Percentiles rank a stretch among this genome's conserved stretches.
These are phyloP conservation scores for Alternaria incomplexa DNA, from an alignment of 2,329 filamentous ascomycete species.

Conservation along the genomic window DNA sequence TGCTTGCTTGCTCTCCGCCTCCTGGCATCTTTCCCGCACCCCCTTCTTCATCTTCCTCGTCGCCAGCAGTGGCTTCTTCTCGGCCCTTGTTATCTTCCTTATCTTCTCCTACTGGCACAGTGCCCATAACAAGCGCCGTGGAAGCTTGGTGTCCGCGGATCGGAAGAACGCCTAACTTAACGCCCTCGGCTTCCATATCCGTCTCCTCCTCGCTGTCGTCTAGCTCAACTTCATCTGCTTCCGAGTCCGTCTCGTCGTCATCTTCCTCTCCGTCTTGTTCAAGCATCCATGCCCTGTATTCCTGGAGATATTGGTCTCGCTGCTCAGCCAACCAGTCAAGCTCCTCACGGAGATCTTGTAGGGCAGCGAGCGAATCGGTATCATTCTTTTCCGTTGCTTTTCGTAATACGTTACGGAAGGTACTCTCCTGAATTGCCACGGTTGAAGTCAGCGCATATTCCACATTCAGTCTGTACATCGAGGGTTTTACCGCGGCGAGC, in stretches of 20 bases:
- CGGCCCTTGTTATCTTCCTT: too few relatives aligned
- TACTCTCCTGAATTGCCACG: background rate
- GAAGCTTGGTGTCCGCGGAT: background rate
- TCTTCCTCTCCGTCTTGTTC: background rate
- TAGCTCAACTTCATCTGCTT: background rate
- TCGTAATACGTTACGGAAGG: accelerated
- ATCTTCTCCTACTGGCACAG: too few relatives aligned
- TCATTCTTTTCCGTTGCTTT: background rate
- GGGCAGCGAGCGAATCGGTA: accelerated
- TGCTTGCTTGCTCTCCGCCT: too few relatives aligned
- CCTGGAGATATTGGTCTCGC: background rate
- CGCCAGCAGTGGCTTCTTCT: too few relatives aligned
- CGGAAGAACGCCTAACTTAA: background rate
- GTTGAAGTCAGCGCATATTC: background rate
- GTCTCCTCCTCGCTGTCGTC: background rate
- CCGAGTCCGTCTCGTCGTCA: background rate
- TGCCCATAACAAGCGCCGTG: background rate
- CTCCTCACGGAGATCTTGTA: background rate
- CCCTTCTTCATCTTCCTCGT: too few relatives aligned
- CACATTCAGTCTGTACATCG: background rate
- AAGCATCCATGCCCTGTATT: background rate
- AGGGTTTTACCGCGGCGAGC: background rate
- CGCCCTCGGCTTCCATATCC: background rate
- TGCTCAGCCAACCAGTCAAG: background rate
- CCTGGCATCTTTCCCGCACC: too few relatives aligned